Base-by-base conservation (phyloP, 2,329 filamentous ascomycete genomes). In the Hypoxylon sp. region DNA sequence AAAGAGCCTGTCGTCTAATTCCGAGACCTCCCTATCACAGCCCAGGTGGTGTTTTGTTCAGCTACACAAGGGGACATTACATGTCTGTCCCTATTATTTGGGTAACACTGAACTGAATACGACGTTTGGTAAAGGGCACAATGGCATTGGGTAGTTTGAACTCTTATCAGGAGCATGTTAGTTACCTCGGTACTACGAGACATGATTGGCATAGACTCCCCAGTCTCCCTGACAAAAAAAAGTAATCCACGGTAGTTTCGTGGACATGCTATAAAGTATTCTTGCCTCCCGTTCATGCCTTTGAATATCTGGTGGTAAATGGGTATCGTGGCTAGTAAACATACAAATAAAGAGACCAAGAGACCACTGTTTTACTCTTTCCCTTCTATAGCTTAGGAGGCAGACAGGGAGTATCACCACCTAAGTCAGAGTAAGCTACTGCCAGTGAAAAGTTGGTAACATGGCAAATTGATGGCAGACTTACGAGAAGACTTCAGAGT, bases 401-500 rank as follows among this genome's bases (percentile, higher is more conserved):
- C 6, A 37, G 30, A 37, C 16, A 3, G 3, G 12, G 7, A 21
- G 19, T 11, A 27, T 57, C 48, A 68, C 65, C 65, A 68, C 25
- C 65, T 68, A 37, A n/a, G n/a, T 27, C 16, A 19, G 34, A 46
- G 9, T 29, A 27, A 47, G 41, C 14, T 14, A 21, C 21, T 5
- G 25, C 32, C 30, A 52, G 53, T 25, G 14, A 23, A 2, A 6
- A 37, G 27, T 43, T 23, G 29, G 14, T 19, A 50, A 46, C 19
- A 5, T 16, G 5, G n/a, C 29, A 11, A 50, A 48, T 25, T 37
- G 14, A 30, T 34, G n/a, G 34, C 2, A n/a, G 43, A 70, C 72
- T 73, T 65, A 74, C 72, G 70, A 71, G 54, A 76, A 75, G 27
- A 71, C 29, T 41, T 76, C 73, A 0, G 71, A 71, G 47, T 76